Evolutionary conservation across 192 early-diverging fungal species (phyloP), one percentile per base, ranked within the genome.

Genomic region (Kickxella alabastrina): DNA sequence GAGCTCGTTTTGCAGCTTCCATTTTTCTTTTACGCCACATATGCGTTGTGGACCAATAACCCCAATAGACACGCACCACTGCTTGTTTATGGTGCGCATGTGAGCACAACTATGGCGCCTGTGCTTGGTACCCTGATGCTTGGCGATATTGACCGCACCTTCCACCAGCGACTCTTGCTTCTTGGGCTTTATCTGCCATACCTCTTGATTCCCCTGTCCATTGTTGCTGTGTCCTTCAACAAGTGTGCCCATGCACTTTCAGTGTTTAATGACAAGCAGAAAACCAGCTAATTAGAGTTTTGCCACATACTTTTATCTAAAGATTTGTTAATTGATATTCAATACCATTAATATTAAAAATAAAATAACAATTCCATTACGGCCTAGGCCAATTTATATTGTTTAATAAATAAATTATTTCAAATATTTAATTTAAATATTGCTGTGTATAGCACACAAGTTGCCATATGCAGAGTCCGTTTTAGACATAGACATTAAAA

Each of bases 41-140:
- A 68, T 49, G 78, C 73, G 4, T 52, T 90, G 37, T 82, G 79
- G 62, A 67, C 75, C 39, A 65, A 36, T 28, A 41, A 31, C 10
- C 49, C 57, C 4, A 23, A 34, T 19, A 47, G 74, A 12, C 65
- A 67, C 17, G 46, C 75, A 52, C 69, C 73, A 54, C 63, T 88
- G 32, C 62, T 79, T 35, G 57, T 84, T 19, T 91, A 91, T 57
- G 72, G 82, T 3, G 70, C 75, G n/a, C 89, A 91, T 59, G 87
- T 89, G 19, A 59, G 74, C 27, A 91, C 89, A 4, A 87, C 87
- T 4, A 78, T 88, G 37, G 35, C 80, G 24, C 80, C 83, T 1
- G 66, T 76, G 14, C 66, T 91, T 14, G 59, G 61, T 19, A 81
- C 77, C 24, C 54, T 89, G 14, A 43, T 65, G 9, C 57, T 83